Evolutionary conservation across 495 filamentous ascomycete species (phyloP), one percentile per base, ranked within the genome.

Genomic region (Sordaria brevicollis): DNA sequence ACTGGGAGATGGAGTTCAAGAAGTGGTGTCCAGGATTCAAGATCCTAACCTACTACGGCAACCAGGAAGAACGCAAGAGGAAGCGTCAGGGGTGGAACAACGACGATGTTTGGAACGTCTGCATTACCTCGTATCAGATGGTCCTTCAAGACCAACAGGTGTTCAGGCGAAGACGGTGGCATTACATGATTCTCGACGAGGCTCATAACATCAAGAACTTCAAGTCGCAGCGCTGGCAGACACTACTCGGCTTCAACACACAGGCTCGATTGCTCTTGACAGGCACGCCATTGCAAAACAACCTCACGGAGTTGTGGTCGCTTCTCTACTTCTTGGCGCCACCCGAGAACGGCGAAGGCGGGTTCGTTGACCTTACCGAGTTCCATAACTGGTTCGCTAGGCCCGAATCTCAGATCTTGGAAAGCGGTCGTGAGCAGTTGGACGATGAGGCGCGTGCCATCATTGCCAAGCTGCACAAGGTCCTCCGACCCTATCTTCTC

Each of bases 1-100:
- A 99, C 77, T 99, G 96, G 96, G 96, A 98, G 78, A 97, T 97
- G 90, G 96, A 99, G 79, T 99, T 99, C 85, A 98, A 98, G 76
- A 98, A 98, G 79, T 99, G 93, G 89, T 93, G 93, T 66, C 96
- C 96, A 13, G 96, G 96, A 2, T 99, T 99, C 86, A 98, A 97
- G 77, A 94, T 98, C 70, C 88, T 98, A 72, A 94, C 93, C 2
- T 99, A 99, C 82, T 98, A 98, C 77, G 96, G 96, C 15, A 91
- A 88, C 43, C 89, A 91, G 74, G 95, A 98, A 71, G 94, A 98
- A 82, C 90, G 96, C 21, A 92, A 91, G 77, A 85, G 88, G 74
- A 97, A 97, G 80, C 90, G 96, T 49, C 88, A 89, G 74, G 94
- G 94, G 25, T 98, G 96, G 95, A 90, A 86, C 71, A 89, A 95